These are phyloP conservation scores for Lactarius sanguifluus DNA, from an alignment of 768 basidiomycete species.

Conservation along the genomic window DNA sequence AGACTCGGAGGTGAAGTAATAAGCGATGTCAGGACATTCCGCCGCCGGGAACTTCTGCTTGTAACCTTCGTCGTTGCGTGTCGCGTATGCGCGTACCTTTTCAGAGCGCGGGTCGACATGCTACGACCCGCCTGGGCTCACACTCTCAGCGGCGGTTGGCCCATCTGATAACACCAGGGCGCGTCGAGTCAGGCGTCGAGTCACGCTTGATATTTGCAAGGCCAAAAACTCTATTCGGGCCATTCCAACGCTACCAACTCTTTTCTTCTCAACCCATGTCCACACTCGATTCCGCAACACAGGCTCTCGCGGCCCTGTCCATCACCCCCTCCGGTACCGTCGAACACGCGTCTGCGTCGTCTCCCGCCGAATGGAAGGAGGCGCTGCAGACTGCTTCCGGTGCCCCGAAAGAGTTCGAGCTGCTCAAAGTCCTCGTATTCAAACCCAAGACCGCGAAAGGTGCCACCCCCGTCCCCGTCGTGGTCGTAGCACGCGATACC, in stretches of 20 bases:
- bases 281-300: slow-evolving; percentile 37
- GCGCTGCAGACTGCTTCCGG: slow-evolving; percentile 55
- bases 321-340: slow-evolving; percentile 55
- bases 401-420: slow-evolving; percentile 60
- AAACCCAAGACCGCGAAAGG: slow-evolving; percentile 96
- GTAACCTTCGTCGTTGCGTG: slow-evolving; percentile 7
- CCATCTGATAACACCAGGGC: slow-evolving; percentile 30
- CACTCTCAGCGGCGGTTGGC: slow-evolving; percentile 7
- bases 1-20: slow-evolving; percentile 11
- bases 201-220: slow-evolving; percentile 21
- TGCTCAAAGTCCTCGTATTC: slow-evolving; percentile 89
- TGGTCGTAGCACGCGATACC: slow-evolving; percentile 81
- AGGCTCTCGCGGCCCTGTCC: slow-evolving; percentile 52
- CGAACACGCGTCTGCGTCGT: slow-evolving; percentile 60
- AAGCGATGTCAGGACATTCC: slow-evolving; percentile 7
- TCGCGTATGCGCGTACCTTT: slow-evolving; percentile 25
- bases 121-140: slow-evolving; percentile 11
- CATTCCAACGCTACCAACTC: background rate
- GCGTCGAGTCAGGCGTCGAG: slow-evolving; percentile 32
- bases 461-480: slow-evolving; percentile 77
- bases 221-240: slow-evolving; percentile 3
- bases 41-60: background rate
- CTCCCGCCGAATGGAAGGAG: slow-evolving; percentile 76
- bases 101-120: slow-evolving; percentile 18
- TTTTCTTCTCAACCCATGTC: slow-evolving; percentile 37